Percentiles rank a stretch among this genome's conserved stretches.
phyloP scores from a whole-genome alignment of 2,329 filamentous ascomycete species.

The Coniochaeta sp. region DNA sequence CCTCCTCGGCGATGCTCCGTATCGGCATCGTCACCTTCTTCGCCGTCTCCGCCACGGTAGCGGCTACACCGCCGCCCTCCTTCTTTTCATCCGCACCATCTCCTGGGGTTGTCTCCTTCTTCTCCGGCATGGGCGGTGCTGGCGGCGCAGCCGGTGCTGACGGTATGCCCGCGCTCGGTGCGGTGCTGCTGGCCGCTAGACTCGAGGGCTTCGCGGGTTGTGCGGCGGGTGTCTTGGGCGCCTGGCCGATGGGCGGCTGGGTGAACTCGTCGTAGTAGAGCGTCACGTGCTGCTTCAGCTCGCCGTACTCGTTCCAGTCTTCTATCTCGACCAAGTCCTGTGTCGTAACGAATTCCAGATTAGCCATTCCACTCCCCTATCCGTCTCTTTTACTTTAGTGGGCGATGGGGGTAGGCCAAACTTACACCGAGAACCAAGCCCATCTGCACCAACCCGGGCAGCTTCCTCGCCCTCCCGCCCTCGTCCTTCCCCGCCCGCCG shows the following conservation, averaged over 20 bases:
- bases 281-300: conserved; percentile 79
- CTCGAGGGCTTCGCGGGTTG: conserved; percentile 17
- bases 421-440: conserved; percentile 79
- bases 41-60: conserved; percentile 17
- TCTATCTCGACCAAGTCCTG: conserved; percentile 92
- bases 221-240: conserved; percentile 32
- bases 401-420: too few relatives aligned
- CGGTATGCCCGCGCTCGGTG: conserved; percentile 8
- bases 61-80: conserved; percentile 15
- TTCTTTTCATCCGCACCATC: conserved; percentile 12
- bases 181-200: conserved; percentile 13
- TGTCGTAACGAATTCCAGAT: too few relatives aligned
- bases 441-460: conserved; percentile 84
- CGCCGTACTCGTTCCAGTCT: conserved; percentile 98
- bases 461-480: conserved; percentile 58
- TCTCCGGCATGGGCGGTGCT: conserved; percentile 16
- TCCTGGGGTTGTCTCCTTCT: conserved; percentile 12
- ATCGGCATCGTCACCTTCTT: conserved; percentile 33
- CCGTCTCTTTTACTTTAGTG: too few relatives aligned
- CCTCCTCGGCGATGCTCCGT: conserved; percentile 56
- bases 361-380: neutral
- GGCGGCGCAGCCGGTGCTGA: too few relatives aligned
- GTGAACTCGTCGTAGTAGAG: conserved; percentile 59
- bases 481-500: conserved; percentile 70
- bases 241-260: conserved; percentile 47